Percentiles rank a stretch among this genome's conserved stretches.
phyloP scores from a whole-genome alignment of 768 basidiomycete species.

The Psilocybe subaeruginosa region DNA sequence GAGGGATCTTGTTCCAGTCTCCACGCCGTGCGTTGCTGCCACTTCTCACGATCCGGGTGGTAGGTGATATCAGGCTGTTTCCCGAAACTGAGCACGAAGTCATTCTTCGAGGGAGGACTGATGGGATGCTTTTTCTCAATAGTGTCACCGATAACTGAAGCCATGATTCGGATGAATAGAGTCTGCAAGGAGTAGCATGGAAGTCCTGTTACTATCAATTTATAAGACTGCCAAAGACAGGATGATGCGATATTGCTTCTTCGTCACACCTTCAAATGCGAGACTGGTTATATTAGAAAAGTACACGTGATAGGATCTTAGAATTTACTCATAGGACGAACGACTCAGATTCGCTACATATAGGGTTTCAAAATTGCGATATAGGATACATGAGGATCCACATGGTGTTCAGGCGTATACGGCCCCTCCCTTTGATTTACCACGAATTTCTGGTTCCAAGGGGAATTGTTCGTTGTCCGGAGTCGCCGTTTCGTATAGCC shows the following conservation, averaged over 20 bases:
- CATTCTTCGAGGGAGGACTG: not conserved
- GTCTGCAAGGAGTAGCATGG: not conserved
- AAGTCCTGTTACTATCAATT: not conserved
- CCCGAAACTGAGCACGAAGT: conserved; percentile 3
- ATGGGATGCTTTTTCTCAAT: not conserved
- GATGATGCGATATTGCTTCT: conserved; percentile 17
- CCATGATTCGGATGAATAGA: not conserved
- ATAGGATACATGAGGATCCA: not conserved
- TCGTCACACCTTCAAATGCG: conserved; percentile 6
- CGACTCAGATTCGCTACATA: not conserved
- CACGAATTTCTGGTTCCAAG: conserved; percentile 33
- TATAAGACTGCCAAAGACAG: not conserved
- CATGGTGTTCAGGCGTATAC: conserved; percentile 5
- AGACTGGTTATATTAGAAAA: not conserved
- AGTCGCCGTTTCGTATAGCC: conserved; percentile 33
- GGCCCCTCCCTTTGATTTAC: conserved; percentile 9
- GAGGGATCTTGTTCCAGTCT: conserved; percentile 36
- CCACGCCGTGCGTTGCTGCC: conserved; percentile 37
- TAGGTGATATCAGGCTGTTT: conserved; percentile 41
- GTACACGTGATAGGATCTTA: not conserved
- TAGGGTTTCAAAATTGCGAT: not conserved
- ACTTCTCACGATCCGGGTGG: conserved; percentile 40
- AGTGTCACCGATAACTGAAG: not conserved
- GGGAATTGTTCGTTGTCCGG: conserved; percentile 39
- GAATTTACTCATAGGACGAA: not conserved